These are phyloP conservation scores for Cordyceps cicadae DNA, from an alignment of 2,329 filamentous ascomycete genomes.

Conservation along the genomic window DNA sequence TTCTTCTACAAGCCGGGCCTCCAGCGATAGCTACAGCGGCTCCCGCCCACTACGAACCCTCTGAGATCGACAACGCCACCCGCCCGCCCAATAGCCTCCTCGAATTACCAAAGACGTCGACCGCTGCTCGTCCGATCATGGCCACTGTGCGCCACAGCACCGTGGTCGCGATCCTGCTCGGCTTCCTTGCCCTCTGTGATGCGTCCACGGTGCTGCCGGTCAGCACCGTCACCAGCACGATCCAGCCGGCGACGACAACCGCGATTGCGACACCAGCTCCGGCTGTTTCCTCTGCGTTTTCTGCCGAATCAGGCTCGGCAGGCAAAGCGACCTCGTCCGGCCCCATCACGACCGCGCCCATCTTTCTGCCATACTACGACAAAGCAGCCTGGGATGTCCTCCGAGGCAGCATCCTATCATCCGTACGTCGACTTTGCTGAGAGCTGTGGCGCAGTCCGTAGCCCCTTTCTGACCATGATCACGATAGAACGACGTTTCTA, in stretches of 20 bases:
- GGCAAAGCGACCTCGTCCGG: slow-evolving; percentile 14
- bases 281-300: slow-evolving; percentile 15
- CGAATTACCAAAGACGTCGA: background rate
- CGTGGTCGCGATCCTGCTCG: background rate
- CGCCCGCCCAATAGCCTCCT: background rate
- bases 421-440: slow-evolving; percentile 23
- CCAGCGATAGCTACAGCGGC: background rate
- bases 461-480: background rate
- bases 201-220: background rate
- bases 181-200: background rate
- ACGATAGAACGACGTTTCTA: slow-evolving; percentile 29
- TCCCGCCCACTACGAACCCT: background rate
- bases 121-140: background rate
- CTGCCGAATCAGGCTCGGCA: background rate
- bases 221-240: background rate
- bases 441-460: background rate
- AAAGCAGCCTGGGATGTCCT: slow-evolving; percentile 35
- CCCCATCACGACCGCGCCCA: slow-evolving; percentile 33
- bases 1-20: background rate
- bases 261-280: slow-evolving; percentile 6
- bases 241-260: slow-evolving; percentile 8
- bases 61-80: slow-evolving; percentile 6
- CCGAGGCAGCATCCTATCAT: slow-evolving; percentile 37
- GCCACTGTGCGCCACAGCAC: background rate
- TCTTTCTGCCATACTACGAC: slow-evolving; percentile 37